phyloP scores from a whole-genome alignment of 345 rosid genomes.

The Corymbia maculata region DNA sequence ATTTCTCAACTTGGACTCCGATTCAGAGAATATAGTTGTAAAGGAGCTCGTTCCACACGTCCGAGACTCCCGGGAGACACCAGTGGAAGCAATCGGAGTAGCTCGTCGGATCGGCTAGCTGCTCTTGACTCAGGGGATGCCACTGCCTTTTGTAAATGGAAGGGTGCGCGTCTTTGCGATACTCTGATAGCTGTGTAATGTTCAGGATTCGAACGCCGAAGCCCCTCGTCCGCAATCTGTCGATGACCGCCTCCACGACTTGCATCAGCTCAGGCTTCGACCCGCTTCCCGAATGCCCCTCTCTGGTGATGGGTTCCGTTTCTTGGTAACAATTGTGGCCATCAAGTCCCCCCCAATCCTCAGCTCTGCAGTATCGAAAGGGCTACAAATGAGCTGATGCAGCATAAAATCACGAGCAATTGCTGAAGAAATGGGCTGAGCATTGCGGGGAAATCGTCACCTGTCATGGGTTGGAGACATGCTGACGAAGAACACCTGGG shows the following conservation, averaged over 20 bases:
- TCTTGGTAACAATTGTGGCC: conserved; percentile 50
- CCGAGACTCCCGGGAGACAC: background rate
- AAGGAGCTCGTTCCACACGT: conserved; percentile 1
- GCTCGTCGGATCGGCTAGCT: conserved; percentile 35
- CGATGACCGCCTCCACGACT: conserved; percentile 25
- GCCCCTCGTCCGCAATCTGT: conserved; percentile 30
- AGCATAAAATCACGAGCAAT: background rate
- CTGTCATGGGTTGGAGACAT: conserved; percentile 85
- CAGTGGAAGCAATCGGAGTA: conserved; percentile 67
- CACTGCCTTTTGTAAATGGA: conserved; percentile 67
- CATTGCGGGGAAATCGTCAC: conserved; percentile 11
- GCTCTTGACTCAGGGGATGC: conserved; percentile 41
- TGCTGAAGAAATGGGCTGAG: too few species aligned
- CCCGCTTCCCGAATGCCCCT: conserved; percentile 40
- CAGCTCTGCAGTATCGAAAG: conserved; percentile 22
- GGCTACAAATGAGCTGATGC: background rate
- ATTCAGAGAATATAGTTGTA: background rate
- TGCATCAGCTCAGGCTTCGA: conserved; percentile 41
- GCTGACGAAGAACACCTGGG: conserved; percentile 63
- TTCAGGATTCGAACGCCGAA: conserved; percentile 43
- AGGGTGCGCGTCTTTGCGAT: conserved; percentile 76
- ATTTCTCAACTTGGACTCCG: background rate
- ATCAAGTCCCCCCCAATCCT: conserved; percentile 53
- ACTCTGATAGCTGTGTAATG: conserved; percentile 59
- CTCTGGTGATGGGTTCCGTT: conserved; percentile 25